Evolutionary conservation across 345 rosid genomes (phyloP), one percentile per base, ranked within the genome.

Genomic region (Rhizophora apiculata): DNA sequence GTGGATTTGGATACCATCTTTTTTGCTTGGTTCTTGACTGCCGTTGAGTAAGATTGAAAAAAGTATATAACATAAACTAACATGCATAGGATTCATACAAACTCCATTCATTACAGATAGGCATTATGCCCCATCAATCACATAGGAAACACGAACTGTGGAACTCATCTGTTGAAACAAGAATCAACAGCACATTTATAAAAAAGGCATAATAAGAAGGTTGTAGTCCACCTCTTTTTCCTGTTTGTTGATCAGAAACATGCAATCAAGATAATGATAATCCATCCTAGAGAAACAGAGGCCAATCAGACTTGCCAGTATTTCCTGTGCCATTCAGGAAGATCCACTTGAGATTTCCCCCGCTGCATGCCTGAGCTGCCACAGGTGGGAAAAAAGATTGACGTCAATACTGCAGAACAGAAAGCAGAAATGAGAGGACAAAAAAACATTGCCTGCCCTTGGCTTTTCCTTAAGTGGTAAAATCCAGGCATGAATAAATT

Each of bases 211-310:
- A 31, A 31, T 31, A 5, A 37, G 9, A 8, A 9, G 10, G n/a
- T n/a, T n/a, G n/a, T n/a, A 20, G 18, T 55, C 70, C 75, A 87
- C 89, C 82, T 65, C 70, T 83, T 78, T 64, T 58, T 75, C 70
- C 76, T 74, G 60, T 51, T 83, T 72, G n/a, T 48, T 74, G 48
- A 75, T 27, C 70, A 79, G 51, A 68, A 82, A 54, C 36, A 62
- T 19, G 43, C 59, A 63, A 55, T 27, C 26, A 39, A 20, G 49
- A 72, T 29, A 22, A 67, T 31, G 16, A 85, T 27, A 51, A 79
- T 8, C 30, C 67, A n/a, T 72, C 53, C 13, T 37, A 68, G 26
- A 6, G 60, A 46, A 36, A 65, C 26, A 68, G 77, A 72, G 62
- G 65, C n/a, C 59, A 49, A 76, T 48, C 46, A 79, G 53, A 72